Base-by-base conservation (phyloP, 2,329 filamentous ascomycete genomes). In the Apiospora arundinis region DNA sequence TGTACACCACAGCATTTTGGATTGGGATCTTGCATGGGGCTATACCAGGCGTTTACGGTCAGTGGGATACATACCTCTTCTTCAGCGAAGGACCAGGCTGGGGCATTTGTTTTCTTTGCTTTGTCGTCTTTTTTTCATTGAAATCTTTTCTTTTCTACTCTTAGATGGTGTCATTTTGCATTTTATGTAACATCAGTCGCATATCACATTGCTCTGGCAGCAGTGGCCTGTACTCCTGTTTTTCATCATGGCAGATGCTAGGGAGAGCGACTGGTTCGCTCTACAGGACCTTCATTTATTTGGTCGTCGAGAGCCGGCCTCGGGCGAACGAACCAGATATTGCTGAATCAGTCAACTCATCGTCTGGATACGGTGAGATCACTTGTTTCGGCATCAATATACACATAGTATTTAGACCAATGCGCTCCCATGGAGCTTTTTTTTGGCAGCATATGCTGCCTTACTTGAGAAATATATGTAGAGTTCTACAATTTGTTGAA, bases 31-130 rank as follows among this genome's bases (percentile, higher is more conserved):
- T 70, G 69, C 72, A 72, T 75, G 75, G 75, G 76, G 74, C 74
- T 76, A 80, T 78, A 80, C 76, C 77, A 80, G 78, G 80, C 74
- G 80, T 82, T 78, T 74, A 77, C 75, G 74, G 74, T 68, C 73
- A 60, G 69, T 67, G 72, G 70, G 72, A 69, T 72, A 73, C 72
- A 69, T 72, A 73, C 72, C 56, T 63, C 56, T 40, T n/a, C 32
- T 63, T 28, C 21, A 4, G 21, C 8, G 56, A 63, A n/a, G 56
- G 32, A 72, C 70, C 48, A 70, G 71, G 66, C 70, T 56, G 69
- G 65, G 65, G 65, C 65, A 70, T 45, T 71, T 74, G 72, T 73
- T 44, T 70, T 71, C 74, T n/a, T 72, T 16, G 42, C 16, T 71
- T 70, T 75, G 69, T 72, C 73, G 68, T 74, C 70, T 70, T 32